Conservation (phyloP, 2,329 filamentous ascomycete species). For the Colletotrichum ledebouriae region DNA sequence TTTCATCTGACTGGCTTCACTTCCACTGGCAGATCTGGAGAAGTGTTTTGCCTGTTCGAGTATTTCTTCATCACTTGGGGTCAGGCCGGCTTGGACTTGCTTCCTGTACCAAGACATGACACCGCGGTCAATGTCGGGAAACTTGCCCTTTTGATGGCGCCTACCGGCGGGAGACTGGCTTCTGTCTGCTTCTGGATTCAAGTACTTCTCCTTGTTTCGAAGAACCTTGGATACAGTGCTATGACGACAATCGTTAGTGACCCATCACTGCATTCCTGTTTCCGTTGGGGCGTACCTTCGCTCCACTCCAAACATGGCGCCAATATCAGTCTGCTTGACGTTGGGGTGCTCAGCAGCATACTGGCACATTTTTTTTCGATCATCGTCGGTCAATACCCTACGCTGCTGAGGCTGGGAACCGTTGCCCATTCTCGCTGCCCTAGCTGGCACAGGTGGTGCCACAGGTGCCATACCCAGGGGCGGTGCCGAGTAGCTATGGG, state of each 20-base stretch:
- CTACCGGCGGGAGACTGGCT: slow-evolving; percentile 85
- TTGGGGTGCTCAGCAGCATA: slow-evolving; percentile 92
- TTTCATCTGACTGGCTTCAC: slow-evolving; percentile 76
- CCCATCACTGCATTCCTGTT: not conserved
- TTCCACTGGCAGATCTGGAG: slow-evolving; percentile 70
- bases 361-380: slow-evolving; percentile 92
- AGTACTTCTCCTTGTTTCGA: slow-evolving; percentile 93
- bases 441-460: slow-evolving; percentile 62
- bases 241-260: slow-evolving; percentile 49
- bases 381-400: slow-evolving; percentile 90
- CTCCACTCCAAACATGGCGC: slow-evolving; percentile 94
- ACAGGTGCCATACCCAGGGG: slow-evolving; percentile 70
- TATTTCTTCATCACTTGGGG: slow-evolving; percentile 84
- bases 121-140: slow-evolving; percentile 91
- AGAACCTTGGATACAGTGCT: slow-evolving; percentile 99
- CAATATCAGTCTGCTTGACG: slow-evolving; percentile 96
- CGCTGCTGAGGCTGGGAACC: slow-evolving; percentile 73
- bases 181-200: slow-evolving; percentile 80
- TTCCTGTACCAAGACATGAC: slow-evolving; percentile 90
- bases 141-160: slow-evolving; percentile 77
- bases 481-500: slow-evolving; percentile 72
- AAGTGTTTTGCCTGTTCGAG: slow-evolving; percentile 88
- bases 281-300: slow-evolving; percentile 80
- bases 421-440: slow-evolving; percentile 64
- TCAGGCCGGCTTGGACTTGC: slow-evolving; percentile 79